Evolutionary conservation across 1,139 yeast species (phyloP), one percentile per base, ranked within the genome.

Genomic region (Nakaseomyces bracarensis): DNA sequence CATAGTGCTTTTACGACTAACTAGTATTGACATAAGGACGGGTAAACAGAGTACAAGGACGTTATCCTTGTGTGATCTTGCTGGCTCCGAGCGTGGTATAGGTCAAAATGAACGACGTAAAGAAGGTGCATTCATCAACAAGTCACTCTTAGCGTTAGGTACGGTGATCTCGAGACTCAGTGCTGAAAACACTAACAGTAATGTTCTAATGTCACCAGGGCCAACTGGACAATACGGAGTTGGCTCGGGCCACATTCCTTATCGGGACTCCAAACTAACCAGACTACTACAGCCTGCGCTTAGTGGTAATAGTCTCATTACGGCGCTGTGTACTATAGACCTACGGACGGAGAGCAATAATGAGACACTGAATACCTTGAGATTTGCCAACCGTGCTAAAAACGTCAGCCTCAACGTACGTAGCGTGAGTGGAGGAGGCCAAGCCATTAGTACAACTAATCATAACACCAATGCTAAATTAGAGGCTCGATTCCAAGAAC

Each of bases 341-440:
- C 68, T 83, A 48, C 41, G 49, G 27, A 77, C 81, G 2, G 70
- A 70, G 15, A 73, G 81, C 3, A 67, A 74, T 13, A 73, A 85
- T 1, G 97, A 91, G 58, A 86, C 97, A 0, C 71, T 81, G 40
- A 86, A 86, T 55, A 89, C 97, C 0, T 69, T 91, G 27, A 67
- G 97, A 44, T 91, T 89, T 67, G 97, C 96, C 0, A 86, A 95
- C 0, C 70, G 96, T 46, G 97, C 97, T 1, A 89, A 87, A 56
- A 87, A 87, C 59, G 79, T 87, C 41, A 72, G 78, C 9, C 73
- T 87, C 49, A 73, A 71, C 44, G 95, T 85, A 6, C 74, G 74
- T 46, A 42, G 33, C 21, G 25, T 39, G 21, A 19, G 26, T 38
- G 28, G 25, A 25, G 9, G 33, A 11, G 39, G 39, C 29, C 35